Percentiles rank a stretch among this genome's conserved stretches.
These are phyloP conservation scores for Saccharomycopsis sp. DNA, from an alignment of 805 yeast species.

Conservation along the genomic window DNA sequence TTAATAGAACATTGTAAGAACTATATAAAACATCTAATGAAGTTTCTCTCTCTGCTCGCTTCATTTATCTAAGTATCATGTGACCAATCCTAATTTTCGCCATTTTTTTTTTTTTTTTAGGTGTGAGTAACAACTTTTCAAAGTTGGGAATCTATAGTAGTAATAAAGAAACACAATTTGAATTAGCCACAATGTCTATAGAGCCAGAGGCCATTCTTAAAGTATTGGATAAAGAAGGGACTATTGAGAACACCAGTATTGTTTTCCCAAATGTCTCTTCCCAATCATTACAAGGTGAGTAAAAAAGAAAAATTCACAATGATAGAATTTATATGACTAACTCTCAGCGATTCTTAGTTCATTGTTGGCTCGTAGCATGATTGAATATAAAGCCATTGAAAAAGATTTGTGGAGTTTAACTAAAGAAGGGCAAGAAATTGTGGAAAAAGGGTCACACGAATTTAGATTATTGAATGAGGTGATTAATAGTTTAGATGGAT, in stretches of 20 bases:
- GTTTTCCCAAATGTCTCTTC: slow-evolving; percentile 62
- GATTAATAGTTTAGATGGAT: slow-evolving; percentile 64
- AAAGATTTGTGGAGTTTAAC: slow-evolving; percentile 70
- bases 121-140: background rate
- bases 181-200: slow-evolving; percentile 15
- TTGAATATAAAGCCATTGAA: slow-evolving; percentile 66
- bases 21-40: too few relatives aligned
- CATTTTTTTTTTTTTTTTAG: background rate
- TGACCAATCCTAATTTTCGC: background rate
- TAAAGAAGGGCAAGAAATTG: slow-evolving; percentile 74
- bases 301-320: background rate
- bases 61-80: too few relatives aligned
- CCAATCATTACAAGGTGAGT: slow-evolving; percentile 48
- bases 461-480: slow-evolving; percentile 71
- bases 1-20: background rate
- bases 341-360: slow-evolving; percentile 70
- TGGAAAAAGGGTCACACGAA: slow-evolving; percentile 84
- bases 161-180: too few relatives aligned
- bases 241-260: slow-evolving; percentile 61
- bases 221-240: slow-evolving; percentile 53
- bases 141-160: background rate
- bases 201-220: slow-evolving; percentile 39
- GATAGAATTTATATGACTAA: background rate
- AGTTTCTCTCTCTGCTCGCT: too few relatives aligned
- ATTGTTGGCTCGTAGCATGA: slow-evolving; percentile 75